phyloP scores from a whole-genome alignment of 1,284 basidiomycete species.

The Cutaneotrichosporon sp. region DNA sequence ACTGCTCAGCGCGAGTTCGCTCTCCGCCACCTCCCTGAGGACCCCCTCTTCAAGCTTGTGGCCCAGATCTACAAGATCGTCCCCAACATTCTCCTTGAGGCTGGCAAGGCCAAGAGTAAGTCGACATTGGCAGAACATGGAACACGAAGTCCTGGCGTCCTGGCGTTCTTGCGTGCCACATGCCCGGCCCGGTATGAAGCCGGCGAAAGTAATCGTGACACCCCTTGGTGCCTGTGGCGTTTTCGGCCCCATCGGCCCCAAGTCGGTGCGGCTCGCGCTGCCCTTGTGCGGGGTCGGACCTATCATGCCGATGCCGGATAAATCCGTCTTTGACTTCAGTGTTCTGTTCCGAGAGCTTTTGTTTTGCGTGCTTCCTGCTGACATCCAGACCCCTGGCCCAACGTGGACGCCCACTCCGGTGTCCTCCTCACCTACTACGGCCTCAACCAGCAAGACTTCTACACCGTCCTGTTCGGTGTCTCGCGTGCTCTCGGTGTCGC shows the following conservation, averaged over 20 bases:
- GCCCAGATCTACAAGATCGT: conserved; percentile 90
- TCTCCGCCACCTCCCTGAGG: conserved; percentile 76
- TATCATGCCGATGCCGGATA: not conserved
- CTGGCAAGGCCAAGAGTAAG: conserved; percentile 80
- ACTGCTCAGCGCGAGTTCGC: conserved; percentile 92
- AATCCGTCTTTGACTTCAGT: too few relatives aligned
- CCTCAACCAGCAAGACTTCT: conserved; percentile 82
- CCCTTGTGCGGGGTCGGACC: not conserved
- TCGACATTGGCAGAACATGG: too few relatives aligned
- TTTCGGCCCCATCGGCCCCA: conserved; percentile 1
- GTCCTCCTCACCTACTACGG: conserved; percentile 77
- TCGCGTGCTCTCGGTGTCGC: conserved; percentile 87
- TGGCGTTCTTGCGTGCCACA: too few relatives aligned
- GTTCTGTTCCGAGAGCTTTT: too few relatives aligned
- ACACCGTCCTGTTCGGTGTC: conserved; percentile 95
- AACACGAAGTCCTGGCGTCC: too few relatives aligned
- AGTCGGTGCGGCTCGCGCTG: not conserved
- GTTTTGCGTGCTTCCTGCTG: too few relatives aligned
- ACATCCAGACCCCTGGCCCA: conserved; percentile 54
- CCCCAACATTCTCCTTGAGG: conserved; percentile 85
- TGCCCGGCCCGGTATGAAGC: too few relatives aligned
- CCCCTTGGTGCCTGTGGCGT: not conserved
- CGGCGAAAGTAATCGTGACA: too few relatives aligned
- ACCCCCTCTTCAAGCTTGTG: conserved; percentile 89
- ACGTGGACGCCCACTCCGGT: conserved; percentile 96